These are phyloP conservation scores for Mycena vitilis DNA, from an alignment of 768 basidiomycete species.

Conservation along the genomic window DNA sequence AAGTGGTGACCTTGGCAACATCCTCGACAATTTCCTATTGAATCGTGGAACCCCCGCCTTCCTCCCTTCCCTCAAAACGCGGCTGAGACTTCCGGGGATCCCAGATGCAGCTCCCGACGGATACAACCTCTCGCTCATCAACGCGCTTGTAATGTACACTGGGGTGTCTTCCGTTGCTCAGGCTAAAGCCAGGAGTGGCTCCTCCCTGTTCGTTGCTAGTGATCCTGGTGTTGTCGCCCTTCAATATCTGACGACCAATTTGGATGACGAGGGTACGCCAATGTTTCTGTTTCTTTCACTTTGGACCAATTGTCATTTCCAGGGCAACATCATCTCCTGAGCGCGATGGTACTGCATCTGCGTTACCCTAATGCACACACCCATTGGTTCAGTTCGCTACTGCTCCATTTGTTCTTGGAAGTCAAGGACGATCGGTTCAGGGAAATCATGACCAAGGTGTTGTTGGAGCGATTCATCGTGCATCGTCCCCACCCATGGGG, in stretches of 20 bases:
- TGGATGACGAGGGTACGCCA: constrained; percentile 89
- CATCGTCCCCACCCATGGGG: constrained; percentile 98
- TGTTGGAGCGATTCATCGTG: constrained; percentile 94
- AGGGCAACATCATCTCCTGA: constrained; percentile 97
- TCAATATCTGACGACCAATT: constrained; percentile 82
- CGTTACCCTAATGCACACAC: constrained; percentile 99
- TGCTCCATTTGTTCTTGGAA: constrained; percentile 89
- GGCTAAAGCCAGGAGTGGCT: constrained; percentile 86
- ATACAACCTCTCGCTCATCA: constrained; percentile 92
- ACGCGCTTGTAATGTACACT: constrained; percentile 95
- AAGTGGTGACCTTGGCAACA: constrained; percentile 79
- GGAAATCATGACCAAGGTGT: constrained; percentile 88
- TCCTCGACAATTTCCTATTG: constrained; percentile 89
- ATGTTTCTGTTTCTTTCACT: background rate
- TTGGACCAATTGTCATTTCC: constrained; percentile 19
- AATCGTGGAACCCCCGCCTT: constrained; percentile 78
- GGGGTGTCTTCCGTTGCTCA: constrained; percentile 94
- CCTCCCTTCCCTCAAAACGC: constrained; percentile 83
- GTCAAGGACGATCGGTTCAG: constrained; percentile 80
- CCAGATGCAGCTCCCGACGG: constrained; percentile 62
- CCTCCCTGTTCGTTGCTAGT: constrained; percentile 81
- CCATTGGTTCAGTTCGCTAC: constrained; percentile 94
- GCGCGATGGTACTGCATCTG: constrained; percentile 92
- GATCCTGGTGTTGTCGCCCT: constrained; percentile 89
- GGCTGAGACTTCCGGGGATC: constrained; percentile 65